phyloP scores from a whole-genome alignment of 108 stramenopile species.

The Discostella pseudostelligera region DNA sequence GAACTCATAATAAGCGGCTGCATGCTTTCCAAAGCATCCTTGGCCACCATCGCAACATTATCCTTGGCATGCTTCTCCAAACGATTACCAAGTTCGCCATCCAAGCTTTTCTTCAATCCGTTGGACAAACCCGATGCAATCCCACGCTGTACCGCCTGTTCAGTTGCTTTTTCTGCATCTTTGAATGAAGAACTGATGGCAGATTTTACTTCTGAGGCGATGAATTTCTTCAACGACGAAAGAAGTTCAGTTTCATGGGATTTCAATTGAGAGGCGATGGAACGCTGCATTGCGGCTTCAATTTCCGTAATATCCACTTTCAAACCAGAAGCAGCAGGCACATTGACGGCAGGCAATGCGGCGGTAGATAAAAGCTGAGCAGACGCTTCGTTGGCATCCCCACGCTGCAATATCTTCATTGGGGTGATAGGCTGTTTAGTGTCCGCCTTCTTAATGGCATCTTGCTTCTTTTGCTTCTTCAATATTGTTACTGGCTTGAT shows the following conservation, averaged over 20 bases:
- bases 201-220: conserved; percentile 49
- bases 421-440: conserved; percentile 4
- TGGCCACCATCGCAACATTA: conserved; percentile 45
- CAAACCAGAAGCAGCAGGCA: conserved; percentile 1
- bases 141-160: conserved; percentile 8
- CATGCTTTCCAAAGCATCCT: conserved; percentile 48
- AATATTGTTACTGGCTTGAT: neutral
- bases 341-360: neutral
- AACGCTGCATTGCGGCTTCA: conserved; percentile 15
- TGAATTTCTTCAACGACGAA: conserved; percentile 28
- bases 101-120: conserved; percentile 46
- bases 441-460: conserved; percentile 19
- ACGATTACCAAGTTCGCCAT: conserved; percentile 39
- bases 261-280: conserved; percentile 33
- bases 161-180: conserved; percentile 29
- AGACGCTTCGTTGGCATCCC: conserved; percentile 16
- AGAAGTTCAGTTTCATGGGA: conserved; percentile 38
- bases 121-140: conserved; percentile 17
- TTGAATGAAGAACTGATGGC: conserved; percentile 49
- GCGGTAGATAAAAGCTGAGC: conserved; percentile 1
- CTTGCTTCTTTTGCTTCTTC: neutral
- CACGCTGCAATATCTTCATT: conserved; percentile 31
- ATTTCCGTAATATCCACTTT: conserved; percentile 14
- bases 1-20: conserved; percentile 51
- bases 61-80: conserved; percentile 56